These are phyloP conservation scores for Mycosarcoma mackinlayi DNA, from an alignment of 1,284 basidiomycete species.

Conservation along the genomic window DNA sequence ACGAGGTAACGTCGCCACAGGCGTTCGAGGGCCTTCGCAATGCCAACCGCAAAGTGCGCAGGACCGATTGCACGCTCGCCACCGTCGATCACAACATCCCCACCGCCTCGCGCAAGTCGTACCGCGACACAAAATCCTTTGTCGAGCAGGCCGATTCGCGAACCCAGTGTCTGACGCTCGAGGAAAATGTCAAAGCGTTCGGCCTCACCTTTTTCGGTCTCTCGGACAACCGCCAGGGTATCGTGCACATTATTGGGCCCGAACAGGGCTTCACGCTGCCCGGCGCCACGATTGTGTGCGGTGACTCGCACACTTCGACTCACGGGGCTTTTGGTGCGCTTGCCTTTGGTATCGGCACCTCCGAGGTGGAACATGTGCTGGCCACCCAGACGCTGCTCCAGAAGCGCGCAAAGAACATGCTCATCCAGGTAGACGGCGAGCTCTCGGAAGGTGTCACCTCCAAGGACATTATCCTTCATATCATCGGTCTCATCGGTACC, in stretches of 20 bases:
- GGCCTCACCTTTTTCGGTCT: slow-evolving; percentile 67
- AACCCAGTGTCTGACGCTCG: slow-evolving; percentile 65
- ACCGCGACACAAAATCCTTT: slow-evolving; percentile 65
- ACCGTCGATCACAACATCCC: slow-evolving; percentile 68
- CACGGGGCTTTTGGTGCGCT: slow-evolving; percentile 67
- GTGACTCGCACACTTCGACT: slow-evolving; percentile 67
- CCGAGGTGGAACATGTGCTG: slow-evolving; percentile 67
- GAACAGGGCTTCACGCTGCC: slow-evolving; percentile 67
- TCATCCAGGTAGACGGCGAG: slow-evolving; percentile 66
- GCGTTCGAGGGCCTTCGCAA: slow-evolving; percentile 66
- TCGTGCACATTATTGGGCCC: slow-evolving; percentile 67
- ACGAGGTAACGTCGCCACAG: slow-evolving; percentile 67
- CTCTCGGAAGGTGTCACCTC: slow-evolving; percentile 64
- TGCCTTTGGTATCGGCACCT: slow-evolving; percentile 67
- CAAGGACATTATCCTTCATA: slow-evolving; percentile 67
- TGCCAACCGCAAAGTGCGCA: slow-evolving; percentile 58
- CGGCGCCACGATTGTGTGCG: slow-evolving; percentile 66
- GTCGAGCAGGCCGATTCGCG: slow-evolving; percentile 65
- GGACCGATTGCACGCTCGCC: slow-evolving; percentile 66
- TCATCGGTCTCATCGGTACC: slow-evolving; percentile 67
- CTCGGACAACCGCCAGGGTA: slow-evolving; percentile 65
- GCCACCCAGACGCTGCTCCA: slow-evolving; percentile 67
- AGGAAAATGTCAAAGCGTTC: slow-evolving; percentile 66
- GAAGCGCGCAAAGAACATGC: slow-evolving; percentile 67
- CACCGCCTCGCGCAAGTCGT: slow-evolving; percentile 61